Evolutionary conservation across 345 rosid genomes (phyloP).

Genomic region (Aquilaria malaccensis): DNA sequence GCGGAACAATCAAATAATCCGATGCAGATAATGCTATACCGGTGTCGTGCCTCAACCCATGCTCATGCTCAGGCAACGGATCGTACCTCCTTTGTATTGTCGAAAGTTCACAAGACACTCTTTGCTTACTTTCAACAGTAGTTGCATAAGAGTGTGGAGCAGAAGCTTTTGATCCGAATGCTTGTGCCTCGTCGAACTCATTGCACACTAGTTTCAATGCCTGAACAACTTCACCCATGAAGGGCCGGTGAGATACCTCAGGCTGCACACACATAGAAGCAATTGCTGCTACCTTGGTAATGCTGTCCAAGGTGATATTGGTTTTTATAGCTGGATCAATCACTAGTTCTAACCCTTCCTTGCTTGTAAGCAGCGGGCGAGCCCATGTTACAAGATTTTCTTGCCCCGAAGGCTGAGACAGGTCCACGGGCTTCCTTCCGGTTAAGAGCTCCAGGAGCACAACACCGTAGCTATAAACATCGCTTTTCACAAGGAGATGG

Average conservation of each 20-base stretch:
- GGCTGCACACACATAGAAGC: conserved; percentile 73
- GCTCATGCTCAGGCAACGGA: conserved; percentile 7
- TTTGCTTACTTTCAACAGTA: conserved; percentile 15
- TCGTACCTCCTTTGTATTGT: conserved; percentile 20
- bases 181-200: conserved; percentile 38
- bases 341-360: conserved; percentile 40
- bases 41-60: conserved; percentile 8
- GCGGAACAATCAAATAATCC: conserved; percentile 17
- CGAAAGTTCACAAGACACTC: conserved; percentile 23
- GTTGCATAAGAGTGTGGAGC: conserved; percentile 16
- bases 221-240: conserved; percentile 70
- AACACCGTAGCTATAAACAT: conserved; percentile 73
- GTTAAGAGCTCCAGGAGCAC: conserved; percentile 75
- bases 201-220: conserved; percentile 60
- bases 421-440: conserved; percentile 62
- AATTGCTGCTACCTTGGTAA: conserved; percentile 57
- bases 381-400: conserved; percentile 64
- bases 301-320: conserved; percentile 32
- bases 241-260: conserved; percentile 60
- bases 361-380: conserved; percentile 53
- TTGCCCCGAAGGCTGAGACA: conserved; percentile 60
- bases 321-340: conserved; percentile 37
- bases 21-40: conserved; percentile 21
- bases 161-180: conserved; percentile 14
- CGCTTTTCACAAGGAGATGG: conserved; percentile 69